Base-by-base conservation (phyloP, 2,329 filamentous ascomycete genomes). In the Fusarium sp. region DNA sequence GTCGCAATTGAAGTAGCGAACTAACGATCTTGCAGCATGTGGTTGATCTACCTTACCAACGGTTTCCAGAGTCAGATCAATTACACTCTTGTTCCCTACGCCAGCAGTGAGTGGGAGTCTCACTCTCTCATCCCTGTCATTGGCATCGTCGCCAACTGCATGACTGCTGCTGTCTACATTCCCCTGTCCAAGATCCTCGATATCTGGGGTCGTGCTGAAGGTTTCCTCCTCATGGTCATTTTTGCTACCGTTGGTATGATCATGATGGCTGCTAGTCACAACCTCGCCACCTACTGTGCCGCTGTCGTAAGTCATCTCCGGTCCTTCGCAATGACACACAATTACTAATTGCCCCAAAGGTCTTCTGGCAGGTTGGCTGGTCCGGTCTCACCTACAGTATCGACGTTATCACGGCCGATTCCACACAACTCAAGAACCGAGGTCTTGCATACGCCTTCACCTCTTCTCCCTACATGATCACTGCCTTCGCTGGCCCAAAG, bases 331-430 rank as follows among this genome's bases (percentile, higher is more conserved):
- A 11, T 4, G 15, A 2, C 16, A 6, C 9, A 3, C 28, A 11
- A 5, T 6, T 15, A 23, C 63, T 77, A 53, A 77, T 9, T 7
- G 16, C 6, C 10, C 11, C 9, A 3, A 23, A 82, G 80, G 89
- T 92, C 4, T 90, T 93, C 71, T 92, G 92, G 77, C 87, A 86
- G 43, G 86, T 91, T 56, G 91, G 91, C 18, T 84, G 86, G 62
- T 87, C 86, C 5, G 91, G 90, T n/a, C 82, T 92, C 50, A 87
- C 86, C 62, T 92, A 91, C 76, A 85, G 87, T 30, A 83, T 92
- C 35, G 87, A 89, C 69, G 88, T 93, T 43, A 89, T 93, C 78
- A 89, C 91, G 60, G 89, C 91, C 54, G 92, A 93, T 78, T 90
- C 89, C 9, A 90, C 81, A 16, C 74, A 75, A 28, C 75, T 85